These are phyloP conservation scores for Phyllosticta citriasiana DNA, from an alignment of 2,329 filamentous ascomycete genomes.

Conservation along the genomic window DNA sequence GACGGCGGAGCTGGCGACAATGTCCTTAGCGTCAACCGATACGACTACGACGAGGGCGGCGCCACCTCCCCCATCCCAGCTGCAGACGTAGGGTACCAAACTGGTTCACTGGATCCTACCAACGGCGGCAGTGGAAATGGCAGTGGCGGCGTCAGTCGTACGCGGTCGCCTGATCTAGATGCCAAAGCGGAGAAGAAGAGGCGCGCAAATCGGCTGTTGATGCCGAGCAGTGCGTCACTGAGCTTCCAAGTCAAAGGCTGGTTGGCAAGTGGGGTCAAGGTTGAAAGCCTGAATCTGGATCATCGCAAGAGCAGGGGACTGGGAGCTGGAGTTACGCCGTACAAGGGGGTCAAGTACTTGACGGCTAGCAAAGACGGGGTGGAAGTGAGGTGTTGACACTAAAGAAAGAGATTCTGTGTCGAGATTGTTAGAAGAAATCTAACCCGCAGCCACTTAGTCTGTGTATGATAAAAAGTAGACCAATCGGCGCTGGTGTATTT, in stretches of 20 bases:
- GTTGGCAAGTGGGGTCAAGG: conserved; percentile 54
- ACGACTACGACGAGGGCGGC: conserved; percentile 21
- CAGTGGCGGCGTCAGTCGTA: conserved; percentile 39
- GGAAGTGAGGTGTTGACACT: conserved; percentile 31
- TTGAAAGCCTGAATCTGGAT: conserved; percentile 53
- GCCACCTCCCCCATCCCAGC: not conserved
- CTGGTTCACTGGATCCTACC: conserved; percentile 17
- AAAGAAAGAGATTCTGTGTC: not conserved
- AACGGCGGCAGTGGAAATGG: conserved; percentile 14
- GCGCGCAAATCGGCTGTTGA: conserved; percentile 45
- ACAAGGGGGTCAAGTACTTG: conserved; percentile 96
- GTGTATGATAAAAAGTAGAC: not conserved
- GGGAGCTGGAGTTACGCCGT: conserved; percentile 81
- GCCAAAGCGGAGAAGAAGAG: conserved; percentile 34
- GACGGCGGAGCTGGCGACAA: conserved; percentile 23
- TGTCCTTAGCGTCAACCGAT: conserved; percentile 13
- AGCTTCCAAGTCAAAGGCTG: conserved; percentile 50
- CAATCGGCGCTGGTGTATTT: not conserved
- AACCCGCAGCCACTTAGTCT: not conserved
- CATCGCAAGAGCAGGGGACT: conserved; percentile 75
- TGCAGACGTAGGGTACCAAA: conserved; percentile 18
- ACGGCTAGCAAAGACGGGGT: conserved; percentile 55
- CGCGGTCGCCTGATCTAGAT: not conserved
- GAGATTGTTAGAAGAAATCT: not conserved
- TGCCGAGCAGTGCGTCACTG: conserved; percentile 37